These are phyloP conservation scores for Somion occarium DNA, from an alignment of 1,284 basidiomycete species.

Conservation along the genomic window DNA sequence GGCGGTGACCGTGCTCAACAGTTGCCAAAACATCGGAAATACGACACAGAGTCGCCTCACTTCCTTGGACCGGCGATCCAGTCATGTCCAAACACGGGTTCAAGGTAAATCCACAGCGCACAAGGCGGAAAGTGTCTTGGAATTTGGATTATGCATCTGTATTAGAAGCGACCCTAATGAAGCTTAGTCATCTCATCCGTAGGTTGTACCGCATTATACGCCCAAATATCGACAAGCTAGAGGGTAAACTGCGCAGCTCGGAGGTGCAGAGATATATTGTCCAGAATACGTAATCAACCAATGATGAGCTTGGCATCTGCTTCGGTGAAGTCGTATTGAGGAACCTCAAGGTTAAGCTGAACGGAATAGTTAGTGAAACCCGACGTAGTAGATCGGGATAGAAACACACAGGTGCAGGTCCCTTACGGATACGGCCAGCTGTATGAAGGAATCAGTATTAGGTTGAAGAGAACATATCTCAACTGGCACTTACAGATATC, in stretches of 20 bases:
- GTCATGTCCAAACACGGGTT: too few species aligned
- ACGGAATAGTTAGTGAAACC: conserved; percentile 10
- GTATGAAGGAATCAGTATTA: conserved; percentile 13
- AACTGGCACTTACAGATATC: conserved; percentile 75
- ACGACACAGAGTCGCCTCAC: too few species aligned
- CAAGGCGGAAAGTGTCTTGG: too few species aligned
- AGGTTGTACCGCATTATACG: background rate
- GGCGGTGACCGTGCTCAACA: too few species aligned
- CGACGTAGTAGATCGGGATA: background rate
- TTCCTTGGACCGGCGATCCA: too few species aligned
- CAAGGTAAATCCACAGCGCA: too few species aligned
- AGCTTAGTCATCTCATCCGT: background rate
- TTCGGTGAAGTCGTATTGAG: conserved; percentile 83
- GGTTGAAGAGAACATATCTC: background rate
- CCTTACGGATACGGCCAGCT: conserved; percentile 94
- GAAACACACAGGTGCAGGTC: conserved; percentile 80
- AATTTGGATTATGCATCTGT: background rate
- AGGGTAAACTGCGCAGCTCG: background rate
- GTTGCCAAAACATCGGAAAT: too few species aligned
- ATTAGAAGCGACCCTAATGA: background rate
- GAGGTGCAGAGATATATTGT: background rate
- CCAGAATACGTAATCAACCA: conserved; percentile 53
- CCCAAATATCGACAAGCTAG: background rate
- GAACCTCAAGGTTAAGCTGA: conserved; percentile 92
- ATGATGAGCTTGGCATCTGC: conserved; percentile 87